Evolutionary conservation across 2,329 filamentous ascomycete species (phyloP).

Genomic region (Claviceps monticola): DNA sequence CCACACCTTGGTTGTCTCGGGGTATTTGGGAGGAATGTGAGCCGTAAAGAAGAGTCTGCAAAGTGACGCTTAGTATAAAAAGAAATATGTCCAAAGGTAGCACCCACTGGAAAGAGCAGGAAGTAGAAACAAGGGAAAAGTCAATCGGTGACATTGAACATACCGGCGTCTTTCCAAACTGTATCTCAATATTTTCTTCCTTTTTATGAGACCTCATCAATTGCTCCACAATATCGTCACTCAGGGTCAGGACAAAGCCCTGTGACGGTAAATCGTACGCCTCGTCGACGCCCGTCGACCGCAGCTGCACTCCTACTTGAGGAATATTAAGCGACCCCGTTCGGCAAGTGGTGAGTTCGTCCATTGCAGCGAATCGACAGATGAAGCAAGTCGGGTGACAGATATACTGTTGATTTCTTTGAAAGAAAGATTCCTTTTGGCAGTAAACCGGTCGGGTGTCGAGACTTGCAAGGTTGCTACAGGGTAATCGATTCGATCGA

Average conservation of each 20-base stretch:
- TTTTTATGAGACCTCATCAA: conserved; percentile 47
- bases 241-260: conserved; percentile 44
- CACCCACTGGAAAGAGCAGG: background rate
- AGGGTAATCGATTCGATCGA: background rate
- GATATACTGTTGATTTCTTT: no score
- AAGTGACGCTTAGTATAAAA: background rate
- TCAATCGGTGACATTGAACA: conserved; percentile 20
- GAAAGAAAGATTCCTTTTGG: no score
- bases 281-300: conserved; percentile 36
- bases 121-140: conserved; percentile 1
- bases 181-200: conserved; percentile 42
- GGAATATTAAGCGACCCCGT: conserved; percentile 44
- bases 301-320: conserved; percentile 37
- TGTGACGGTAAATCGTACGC: conserved; percentile 34
- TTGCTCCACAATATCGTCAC: conserved; percentile 43
- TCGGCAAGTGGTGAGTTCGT: background rate
- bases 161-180: conserved; percentile 45
- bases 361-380: background rate
- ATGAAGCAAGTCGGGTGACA: no score
- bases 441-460: background rate
- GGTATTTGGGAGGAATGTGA: conserved; percentile 33
- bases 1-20: conserved; percentile 25
- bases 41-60: conserved; percentile 41
- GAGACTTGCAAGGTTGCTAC: background rate
- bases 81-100: background rate